Base-by-base conservation (phyloP, 306 rosid genomes). In the Rosa chinensis region DNA sequence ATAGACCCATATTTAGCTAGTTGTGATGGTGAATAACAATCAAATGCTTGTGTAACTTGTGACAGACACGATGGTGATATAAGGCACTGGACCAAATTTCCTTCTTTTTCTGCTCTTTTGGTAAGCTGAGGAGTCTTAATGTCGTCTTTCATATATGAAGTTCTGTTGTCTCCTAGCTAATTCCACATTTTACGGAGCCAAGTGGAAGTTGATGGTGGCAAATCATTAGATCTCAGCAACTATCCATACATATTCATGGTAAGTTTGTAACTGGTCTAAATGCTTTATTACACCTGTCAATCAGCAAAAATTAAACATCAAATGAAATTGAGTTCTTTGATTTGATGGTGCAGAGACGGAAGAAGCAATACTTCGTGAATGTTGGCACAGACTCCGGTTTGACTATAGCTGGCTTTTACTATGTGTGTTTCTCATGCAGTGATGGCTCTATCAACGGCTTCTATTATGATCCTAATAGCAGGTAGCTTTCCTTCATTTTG, bases 381-480 rank as follows among this genome's bases (percentile, higher is more conserved):
- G 37, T 32, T 32, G 37, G 37, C 37, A 32, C 37, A 32, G 37
- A 32, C 37, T 32, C 3, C 2, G 37, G 37, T 32, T 32, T 32
- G 37, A 32, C 37, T 32, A 32, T 32, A 32, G 37, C 37, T 35
- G 98, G 97, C 66, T 94, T 94, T 84, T 92, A 94, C 87, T 92
- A 94, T 63, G 97, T 92, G 44, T 94, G 99, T 83, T 94, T 94
- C 86, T 94, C 93, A 58, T 92, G 97, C 81, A 91, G 88, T 42
- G 95, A 92, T 85, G 99, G 97, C 56, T 92, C 91, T 79, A 92
- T 94, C 85, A 94, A 89, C 72, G 99, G 99, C 81, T 93, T 85
- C 84, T 93, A 93, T 79, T 95, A 90, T 82, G 97, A 96, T 84
- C 98, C 98, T 42, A 96, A 89, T 45, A 93, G 99, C 94, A 91